Evolutionary conservation across 2,329 filamentous ascomycete genomes (phyloP).

Genomic region (Teratosphaeria viscida): DNA sequence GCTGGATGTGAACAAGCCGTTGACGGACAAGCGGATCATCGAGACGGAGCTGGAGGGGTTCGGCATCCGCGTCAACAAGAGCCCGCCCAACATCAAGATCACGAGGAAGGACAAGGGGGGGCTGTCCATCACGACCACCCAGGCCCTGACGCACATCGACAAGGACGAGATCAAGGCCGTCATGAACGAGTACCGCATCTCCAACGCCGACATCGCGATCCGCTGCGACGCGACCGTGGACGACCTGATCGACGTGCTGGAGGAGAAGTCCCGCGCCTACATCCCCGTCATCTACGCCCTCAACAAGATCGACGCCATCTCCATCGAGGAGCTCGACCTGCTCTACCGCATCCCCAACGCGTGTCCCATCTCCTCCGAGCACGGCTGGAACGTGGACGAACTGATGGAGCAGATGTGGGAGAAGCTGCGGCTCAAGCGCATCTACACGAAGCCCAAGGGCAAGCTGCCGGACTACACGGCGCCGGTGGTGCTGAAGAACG

Average conservation of each 20-base stretch:
- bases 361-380: constrained; percentile 90
- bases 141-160: constrained; percentile 84
- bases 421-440: constrained; percentile 77
- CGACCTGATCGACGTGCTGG: constrained; percentile 89
- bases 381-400: constrained; percentile 95
- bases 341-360: constrained; percentile 95
- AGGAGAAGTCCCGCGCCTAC: constrained; percentile 89
- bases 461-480: constrained; percentile 83
- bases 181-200: constrained; percentile 93
- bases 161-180: constrained; percentile 96
- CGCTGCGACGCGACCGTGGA: constrained; percentile 96
- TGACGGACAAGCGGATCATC: constrained; percentile 94
- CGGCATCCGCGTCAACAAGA: constrained; percentile 94
- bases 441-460: constrained; percentile 98
- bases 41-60: constrained; percentile 94
- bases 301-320: constrained; percentile 98
- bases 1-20: constrained; percentile 93
- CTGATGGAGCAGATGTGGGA: constrained; percentile 98
- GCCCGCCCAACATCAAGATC: constrained; percentile 96
- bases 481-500: constrained; percentile 78
- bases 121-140: constrained; percentile 89
- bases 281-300: constrained; percentile 98
- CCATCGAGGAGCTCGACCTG: constrained; percentile 92
- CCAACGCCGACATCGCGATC: constrained; percentile 93
- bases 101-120: constrained; percentile 99